phyloP scores from a whole-genome alignment of 805 yeast species.

The Zygosaccharomyces rouxii region DNA sequence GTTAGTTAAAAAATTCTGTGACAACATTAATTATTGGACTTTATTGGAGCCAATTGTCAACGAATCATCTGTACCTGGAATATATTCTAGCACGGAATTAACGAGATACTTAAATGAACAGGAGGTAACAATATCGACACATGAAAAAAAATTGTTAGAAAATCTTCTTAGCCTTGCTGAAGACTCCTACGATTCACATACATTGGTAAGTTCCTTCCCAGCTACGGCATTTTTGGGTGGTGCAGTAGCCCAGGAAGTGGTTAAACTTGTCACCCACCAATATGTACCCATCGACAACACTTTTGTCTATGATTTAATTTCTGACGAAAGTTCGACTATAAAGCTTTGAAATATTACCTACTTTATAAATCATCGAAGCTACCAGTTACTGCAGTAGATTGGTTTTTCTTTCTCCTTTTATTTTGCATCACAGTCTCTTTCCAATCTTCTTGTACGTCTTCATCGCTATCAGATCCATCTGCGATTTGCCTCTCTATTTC shows the following conservation, averaged over 20 bases:
- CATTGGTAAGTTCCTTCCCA: constrained; percentile 1
- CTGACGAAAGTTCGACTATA: constrained; percentile 45
- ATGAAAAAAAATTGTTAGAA: not conserved
- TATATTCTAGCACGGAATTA: not conserved
- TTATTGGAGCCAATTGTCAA: constrained; percentile 35
- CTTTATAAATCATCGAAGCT: constrained; percentile 54
- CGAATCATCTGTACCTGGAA: not conserved
- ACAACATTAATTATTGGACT: constrained; percentile 36
- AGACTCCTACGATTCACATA: not conserved
- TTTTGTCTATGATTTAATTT: constrained; percentile 68
- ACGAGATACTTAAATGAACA: not conserved
- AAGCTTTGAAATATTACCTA: constrained; percentile 24
- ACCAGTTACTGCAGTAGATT: constrained; percentile 43
- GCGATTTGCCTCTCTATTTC: constrained; percentile 53
- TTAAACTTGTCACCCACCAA: constrained; percentile 73
- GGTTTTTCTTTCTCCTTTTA: constrained; percentile 50
- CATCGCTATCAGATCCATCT: constrained; percentile 38
- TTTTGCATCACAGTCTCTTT: constrained; percentile 67
- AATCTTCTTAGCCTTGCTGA: not conserved
- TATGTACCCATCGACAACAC: constrained; percentile 73
- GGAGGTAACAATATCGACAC: not conserved
- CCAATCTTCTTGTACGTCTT: constrained; percentile 71
- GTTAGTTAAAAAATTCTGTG: not conserved
- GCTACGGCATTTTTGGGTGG: constrained; percentile 58
- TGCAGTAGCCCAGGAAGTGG: constrained; percentile 75